Conservation (phyloP, 2,329 filamentous ascomycete genomes). For the Phialophora macrospora region DNA sequence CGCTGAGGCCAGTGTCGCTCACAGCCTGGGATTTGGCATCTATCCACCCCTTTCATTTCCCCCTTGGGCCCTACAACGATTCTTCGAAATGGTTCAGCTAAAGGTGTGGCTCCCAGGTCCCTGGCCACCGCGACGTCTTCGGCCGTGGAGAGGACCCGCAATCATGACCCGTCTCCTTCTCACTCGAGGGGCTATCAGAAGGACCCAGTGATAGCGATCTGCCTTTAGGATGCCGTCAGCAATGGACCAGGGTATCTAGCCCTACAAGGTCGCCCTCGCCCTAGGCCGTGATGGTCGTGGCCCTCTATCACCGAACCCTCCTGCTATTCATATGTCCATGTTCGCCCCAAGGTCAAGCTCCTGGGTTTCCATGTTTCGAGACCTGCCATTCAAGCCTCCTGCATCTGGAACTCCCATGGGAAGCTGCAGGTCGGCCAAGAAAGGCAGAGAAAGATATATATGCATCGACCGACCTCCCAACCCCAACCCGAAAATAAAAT, state of each 20-base stretch:
- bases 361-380: conserved; percentile 23
- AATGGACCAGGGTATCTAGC: conserved; percentile 30
- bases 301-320: conserved; percentile 10
- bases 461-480: conserved; percentile 9
- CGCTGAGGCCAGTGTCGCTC: conserved; percentile 12
- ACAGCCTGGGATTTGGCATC: neutral
- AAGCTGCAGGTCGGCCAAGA: conserved; percentile 11
- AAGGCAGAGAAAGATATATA: conserved; percentile 21
- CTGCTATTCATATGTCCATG: conserved; percentile 33
- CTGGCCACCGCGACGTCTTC: conserved; percentile 5
- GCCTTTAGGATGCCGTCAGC: conserved; percentile 31
- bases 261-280: conserved; percentile 30
- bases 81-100: neutral
- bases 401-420: conserved; percentile 7
- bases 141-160: conserved; percentile 11
- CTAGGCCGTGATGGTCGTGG: conserved; percentile 22
- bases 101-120: conserved; percentile 13
- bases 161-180: conserved; percentile 11
- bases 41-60: conserved; percentile 18
- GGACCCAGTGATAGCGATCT: conserved; percentile 18
- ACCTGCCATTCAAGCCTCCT: conserved; percentile 10
- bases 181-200: conserved; percentile 3
- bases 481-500: neutral
- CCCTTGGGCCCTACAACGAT: conserved; percentile 11
- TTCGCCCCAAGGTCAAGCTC: conserved; percentile 27